Evolutionary conservation across 2,329 filamentous ascomycete genomes (phyloP).

Genomic region (Dendrostoma leiphaemia): DNA sequence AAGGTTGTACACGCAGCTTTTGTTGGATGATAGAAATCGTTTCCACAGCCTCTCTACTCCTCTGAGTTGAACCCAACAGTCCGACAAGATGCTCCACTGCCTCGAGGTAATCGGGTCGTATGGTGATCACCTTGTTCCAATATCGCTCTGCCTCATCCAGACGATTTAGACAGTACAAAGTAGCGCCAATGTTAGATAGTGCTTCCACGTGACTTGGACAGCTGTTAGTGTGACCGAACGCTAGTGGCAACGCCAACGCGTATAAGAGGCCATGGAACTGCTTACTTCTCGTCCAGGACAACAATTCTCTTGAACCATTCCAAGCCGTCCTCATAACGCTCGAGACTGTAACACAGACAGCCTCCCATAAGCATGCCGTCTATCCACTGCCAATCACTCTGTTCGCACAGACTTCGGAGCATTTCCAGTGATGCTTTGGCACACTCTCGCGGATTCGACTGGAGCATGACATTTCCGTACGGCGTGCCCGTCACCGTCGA

Average conservation of each 20-base stretch:
- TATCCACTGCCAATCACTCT: slow-evolving; percentile 83
- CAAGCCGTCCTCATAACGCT: slow-evolving; percentile 75
- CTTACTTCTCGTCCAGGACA: slow-evolving; percentile 54
- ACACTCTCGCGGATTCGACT: slow-evolving; percentile 42
- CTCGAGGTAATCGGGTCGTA: slow-evolving; percentile 87
- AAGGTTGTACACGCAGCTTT: slow-evolving; percentile 52
- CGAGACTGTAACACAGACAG: slow-evolving; percentile 86
- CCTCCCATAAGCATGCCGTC: slow-evolving; percentile 91
- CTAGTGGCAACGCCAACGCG: neutral
- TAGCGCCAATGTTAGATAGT: slow-evolving; percentile 88
- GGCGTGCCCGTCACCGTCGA: slow-evolving; percentile 21
- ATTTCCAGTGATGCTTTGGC: slow-evolving; percentile 70
- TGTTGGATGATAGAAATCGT: slow-evolving; percentile 84
- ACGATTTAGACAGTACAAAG: slow-evolving; percentile 78
- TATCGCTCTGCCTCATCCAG: slow-evolving; percentile 80
- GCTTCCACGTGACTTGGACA: slow-evolving; percentile 78
- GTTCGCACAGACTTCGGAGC: slow-evolving; percentile 71
- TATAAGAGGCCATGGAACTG: slow-evolving; percentile 6
- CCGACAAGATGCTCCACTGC: slow-evolving; percentile 93
- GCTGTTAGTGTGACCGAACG: slow-evolving; percentile 18
- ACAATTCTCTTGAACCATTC: slow-evolving; percentile 70
- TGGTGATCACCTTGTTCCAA: slow-evolving; percentile 81
- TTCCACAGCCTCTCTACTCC: slow-evolving; percentile 79
- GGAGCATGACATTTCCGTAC: slow-evolving; percentile 25
- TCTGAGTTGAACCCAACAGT: slow-evolving; percentile 76